phyloP scores from a whole-genome alignment of 352 stramenopile genomes.

The Phytophthora ohioensis region DNA sequence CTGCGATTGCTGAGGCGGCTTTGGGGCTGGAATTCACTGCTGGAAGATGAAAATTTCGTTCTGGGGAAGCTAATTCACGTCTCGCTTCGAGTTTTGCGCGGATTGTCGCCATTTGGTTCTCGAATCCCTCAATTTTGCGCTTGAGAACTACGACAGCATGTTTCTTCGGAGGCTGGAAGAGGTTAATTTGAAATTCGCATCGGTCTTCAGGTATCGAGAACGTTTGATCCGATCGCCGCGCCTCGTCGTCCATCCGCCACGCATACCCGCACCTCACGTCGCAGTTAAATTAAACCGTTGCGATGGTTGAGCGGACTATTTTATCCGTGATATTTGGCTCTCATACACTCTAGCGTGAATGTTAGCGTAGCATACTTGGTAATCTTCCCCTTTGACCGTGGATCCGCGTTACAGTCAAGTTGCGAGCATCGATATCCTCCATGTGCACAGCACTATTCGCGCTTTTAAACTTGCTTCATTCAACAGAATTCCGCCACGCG shows the following conservation, averaged over 20 bases:
- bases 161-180: slow-evolving; percentile 13
- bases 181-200: slow-evolving; percentile 5
- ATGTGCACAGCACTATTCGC: too few relatives aligned
- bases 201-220: slow-evolving; percentile 11
- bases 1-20: too few relatives aligned
- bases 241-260: slow-evolving; percentile 26
- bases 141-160: background rate
- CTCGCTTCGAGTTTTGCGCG: slow-evolving; percentile 45
- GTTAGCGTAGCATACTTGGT: too few relatives aligned
- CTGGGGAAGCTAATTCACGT: slow-evolving; percentile 10
- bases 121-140: slow-evolving; percentile 56
- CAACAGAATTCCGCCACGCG: background rate
- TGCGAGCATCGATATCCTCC: too few relatives aligned
- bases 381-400: too few relatives aligned
- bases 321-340: too few relatives aligned
- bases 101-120: slow-evolving; percentile 54
- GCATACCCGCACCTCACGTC: slow-evolving; percentile 4
- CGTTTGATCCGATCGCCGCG: slow-evolving; percentile 7
- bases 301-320: slow-evolving; percentile 4
- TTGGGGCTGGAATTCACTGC: slow-evolving; percentile 13
- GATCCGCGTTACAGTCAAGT: too few relatives aligned
- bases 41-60: slow-evolving; percentile 19
- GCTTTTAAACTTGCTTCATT: background rate
- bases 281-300: slow-evolving; percentile 12
- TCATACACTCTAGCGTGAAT: too few relatives aligned